These are phyloP conservation scores for Aspergillus bertholletiae DNA, from an alignment of 495 filamentous ascomycete genomes.

Conservation along the genomic window DNA sequence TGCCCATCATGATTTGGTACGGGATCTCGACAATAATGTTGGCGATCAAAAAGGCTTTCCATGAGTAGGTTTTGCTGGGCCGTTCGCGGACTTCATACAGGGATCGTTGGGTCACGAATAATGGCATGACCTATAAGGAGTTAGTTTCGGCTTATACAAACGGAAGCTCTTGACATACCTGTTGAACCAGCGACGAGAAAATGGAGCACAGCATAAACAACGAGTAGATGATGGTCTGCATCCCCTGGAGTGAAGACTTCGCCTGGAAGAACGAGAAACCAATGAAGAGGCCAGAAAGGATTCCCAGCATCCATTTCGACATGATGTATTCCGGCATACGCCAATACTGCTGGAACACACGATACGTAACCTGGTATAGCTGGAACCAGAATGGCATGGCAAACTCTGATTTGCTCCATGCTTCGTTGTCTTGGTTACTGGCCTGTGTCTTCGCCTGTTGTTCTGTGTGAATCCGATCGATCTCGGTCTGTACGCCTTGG, in stretches of 20 bases:
- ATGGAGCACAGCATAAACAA: constrained; percentile 60
- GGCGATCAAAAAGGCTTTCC: constrained; percentile 63
- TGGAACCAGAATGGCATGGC: constrained; percentile 50
- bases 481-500: constrained; percentile 57
- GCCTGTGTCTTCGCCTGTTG: constrained; percentile 33
- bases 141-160: neutral
- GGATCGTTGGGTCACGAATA: constrained; percentile 58
- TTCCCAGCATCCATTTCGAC: constrained; percentile 19
- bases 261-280: constrained; percentile 55
- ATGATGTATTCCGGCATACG: constrained; percentile 49
- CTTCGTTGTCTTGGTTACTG: constrained; percentile 28
- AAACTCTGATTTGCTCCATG: constrained; percentile 29
- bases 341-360: constrained; percentile 51
- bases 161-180: constrained; percentile 48
- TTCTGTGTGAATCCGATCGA: constrained; percentile 58
- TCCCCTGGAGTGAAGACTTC: constrained; percentile 41
- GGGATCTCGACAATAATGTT: constrained; percentile 56
- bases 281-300: constrained; percentile 54
- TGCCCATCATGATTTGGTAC: constrained; percentile 40
- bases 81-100: constrained; percentile 68
- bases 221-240: constrained; percentile 53
- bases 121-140: constrained; percentile 57
- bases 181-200: constrained; percentile 50
- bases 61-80: constrained; percentile 64
- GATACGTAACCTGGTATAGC: constrained; percentile 41